Evolutionary conservation across 1,284 basidiomycete species (phyloP), one percentile per base, ranked within the genome.

Genomic region (Mixia osmundae): DNA sequence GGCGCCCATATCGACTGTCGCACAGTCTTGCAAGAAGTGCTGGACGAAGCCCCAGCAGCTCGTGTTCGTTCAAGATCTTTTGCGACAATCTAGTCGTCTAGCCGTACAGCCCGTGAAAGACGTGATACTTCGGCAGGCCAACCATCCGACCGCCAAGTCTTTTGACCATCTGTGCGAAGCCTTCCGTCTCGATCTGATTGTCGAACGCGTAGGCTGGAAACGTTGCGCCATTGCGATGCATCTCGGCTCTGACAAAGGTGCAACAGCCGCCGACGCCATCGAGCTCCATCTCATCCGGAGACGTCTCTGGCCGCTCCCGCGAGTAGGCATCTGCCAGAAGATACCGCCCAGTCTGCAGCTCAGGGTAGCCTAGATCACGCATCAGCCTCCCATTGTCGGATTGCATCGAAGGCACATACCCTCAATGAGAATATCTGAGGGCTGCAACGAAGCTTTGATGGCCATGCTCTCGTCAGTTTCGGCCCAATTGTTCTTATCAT

Each of bases 1-100:
- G 67, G 67, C 29, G 79, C 80, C 11, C 64, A 62, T 2, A 71
- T 95, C 14, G 67, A 79, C 50, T 78, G 78, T 44, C 65, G 63
- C 49, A 57, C 54, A 15, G 57, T 94, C 23, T 85, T 80, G 78
- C 68, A 76, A 38, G 62, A 65, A n/a, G n/a, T n/a, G n/a, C n/a
- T n/a, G n/a, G n/a, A n/a, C n/a, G n/a, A n/a, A n/a, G n/a, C n/a
- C n/a, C n/a, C n/a, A n/a, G n/a, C n/a, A n/a, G n/a, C n/a, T n/a
- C n/a, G n/a, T n/a, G n/a, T n/a, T n/a, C n/a, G n/a, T n/a, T n/a
- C n/a, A n/a, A n/a, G n/a, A n/a, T n/a, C n/a, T n/a, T n/a, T n/a
- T n/a, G n/a, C n/a, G n/a, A n/a, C n/a, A n/a, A n/a, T n/a, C n/a
- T n/a, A n/a, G n/a, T n/a, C n/a, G n/a, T n/a, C n/a, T n/a, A n/a